These are phyloP conservation scores for Rubus parviflorus DNA, from an alignment of 306 rosid species.

Conservation along the genomic window DNA sequence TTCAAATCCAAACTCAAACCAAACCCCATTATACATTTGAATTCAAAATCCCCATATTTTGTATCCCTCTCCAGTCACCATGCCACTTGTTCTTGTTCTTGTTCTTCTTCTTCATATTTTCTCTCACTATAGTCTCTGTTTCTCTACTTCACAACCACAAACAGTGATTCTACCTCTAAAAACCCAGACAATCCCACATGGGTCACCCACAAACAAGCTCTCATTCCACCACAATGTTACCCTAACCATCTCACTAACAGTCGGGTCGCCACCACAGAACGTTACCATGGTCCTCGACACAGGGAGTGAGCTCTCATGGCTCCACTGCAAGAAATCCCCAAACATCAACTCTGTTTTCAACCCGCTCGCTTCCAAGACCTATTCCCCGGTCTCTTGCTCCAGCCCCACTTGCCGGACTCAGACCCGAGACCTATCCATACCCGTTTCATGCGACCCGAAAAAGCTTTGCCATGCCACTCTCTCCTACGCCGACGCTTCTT, in stretches of 20 bases:
- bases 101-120: slow-evolving; percentile 20
- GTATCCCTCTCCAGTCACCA: background rate
- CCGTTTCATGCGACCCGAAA: slow-evolving; percentile 60
- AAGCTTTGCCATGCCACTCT: slow-evolving; percentile 68
- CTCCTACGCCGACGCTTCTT: slow-evolving; percentile 73
- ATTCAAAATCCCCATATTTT: background rate
- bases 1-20: background rate
- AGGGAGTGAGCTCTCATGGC: slow-evolving; percentile 92
- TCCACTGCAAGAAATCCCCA: slow-evolving; percentile 59
- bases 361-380: slow-evolving; percentile 60
- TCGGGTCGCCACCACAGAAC: slow-evolving; percentile 83
- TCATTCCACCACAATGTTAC: slow-evolving; percentile 75
- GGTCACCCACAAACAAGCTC: slow-evolving; percentile 42
- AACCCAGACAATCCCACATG: slow-evolving; percentile 43
- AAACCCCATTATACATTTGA: background rate
- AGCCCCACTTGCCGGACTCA: slow-evolving; percentile 59
- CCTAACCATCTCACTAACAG: slow-evolving; percentile 60
- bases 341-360: slow-evolving; percentile 44
- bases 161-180: slow-evolving; percentile 54
- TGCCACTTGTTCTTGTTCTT: slow-evolving; percentile 26
- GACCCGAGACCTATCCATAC: slow-evolving; percentile 65
- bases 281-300: slow-evolving; percentile 96
- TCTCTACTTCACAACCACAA: slow-evolving; percentile 9
- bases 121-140: slow-evolving; percentile 12
- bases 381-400: slow-evolving; percentile 54